These are phyloP conservation scores for Claviceps citrina DNA, from an alignment of 2,329 filamentous ascomycete species.

Conservation along the genomic window DNA sequence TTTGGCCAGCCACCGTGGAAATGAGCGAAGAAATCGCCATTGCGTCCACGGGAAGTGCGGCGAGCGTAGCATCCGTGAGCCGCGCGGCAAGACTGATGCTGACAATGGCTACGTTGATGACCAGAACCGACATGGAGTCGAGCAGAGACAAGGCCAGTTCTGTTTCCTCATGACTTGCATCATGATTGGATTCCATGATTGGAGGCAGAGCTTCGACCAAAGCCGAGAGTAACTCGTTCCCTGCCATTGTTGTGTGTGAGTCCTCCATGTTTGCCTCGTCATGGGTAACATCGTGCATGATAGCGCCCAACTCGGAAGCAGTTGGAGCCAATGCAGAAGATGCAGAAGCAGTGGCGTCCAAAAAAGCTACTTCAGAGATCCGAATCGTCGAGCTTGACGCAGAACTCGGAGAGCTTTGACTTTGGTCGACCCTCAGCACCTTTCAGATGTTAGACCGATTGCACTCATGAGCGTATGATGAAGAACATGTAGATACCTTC, in stretches of 20 bases:
- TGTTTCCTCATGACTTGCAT: neutral
- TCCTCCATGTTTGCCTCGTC: neutral
- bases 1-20: slow-evolving; percentile 8
- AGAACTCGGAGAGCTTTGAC: neutral
- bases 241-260: neutral
- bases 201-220: slow-evolving; percentile 8
- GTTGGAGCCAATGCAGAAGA: neutral
- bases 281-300: neutral
- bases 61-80: slow-evolving; percentile 11
- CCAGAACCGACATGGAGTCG: slow-evolving; percentile 8
- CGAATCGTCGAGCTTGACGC: neutral
- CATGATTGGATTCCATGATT: neutral
- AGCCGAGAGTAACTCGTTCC: slow-evolving; percentile 6
- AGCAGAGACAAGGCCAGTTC: slow-evolving; percentile 8
- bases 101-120: slow-evolving; percentile 8
- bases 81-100: slow-evolving; percentile 10
- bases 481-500: slow-evolving; percentile 7
- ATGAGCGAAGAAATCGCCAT: slow-evolving; percentile 8
- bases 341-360: neutral
- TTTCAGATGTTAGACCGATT: neutral
- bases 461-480: neutral
- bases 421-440: neutral
- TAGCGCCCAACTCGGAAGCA: neutral
- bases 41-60: slow-evolving; percentile 9
- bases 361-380: neutral